Percentiles rank a stretch among this genome's conserved stretches.
These are phyloP conservation scores for Wickerhamiella musiphila DNA, from an alignment of 805 yeast species.

Conservation along the genomic window DNA sequence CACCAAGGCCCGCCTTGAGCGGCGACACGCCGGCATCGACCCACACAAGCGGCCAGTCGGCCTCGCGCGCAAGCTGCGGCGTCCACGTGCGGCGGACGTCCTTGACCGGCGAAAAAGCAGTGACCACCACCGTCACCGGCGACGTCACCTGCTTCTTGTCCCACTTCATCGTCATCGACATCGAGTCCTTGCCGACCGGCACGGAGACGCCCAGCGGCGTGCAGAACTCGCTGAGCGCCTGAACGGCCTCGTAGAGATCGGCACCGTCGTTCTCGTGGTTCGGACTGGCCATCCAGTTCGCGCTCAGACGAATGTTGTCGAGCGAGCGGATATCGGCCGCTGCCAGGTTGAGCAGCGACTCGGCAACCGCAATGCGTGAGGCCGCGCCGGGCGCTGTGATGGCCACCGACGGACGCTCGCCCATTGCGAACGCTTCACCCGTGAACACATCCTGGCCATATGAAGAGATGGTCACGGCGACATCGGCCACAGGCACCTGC, in stretches of 20 bases:
- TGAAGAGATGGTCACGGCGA: constrained; percentile 87
- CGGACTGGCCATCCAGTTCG: constrained; percentile 99
- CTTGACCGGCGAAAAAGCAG: constrained; percentile 79
- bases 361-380: constrained; percentile 92
- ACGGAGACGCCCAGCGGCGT: constrained; percentile 81
- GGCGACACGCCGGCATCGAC: constrained; percentile 33
- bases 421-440: constrained; percentile 98
- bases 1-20: constrained; percentile 50
- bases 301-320: constrained; percentile 68
- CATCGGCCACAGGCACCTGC: constrained; percentile 98
- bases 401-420: constrained; percentile 87
- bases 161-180: constrained; percentile 99
- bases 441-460: constrained; percentile 59
- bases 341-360: constrained; percentile 67
- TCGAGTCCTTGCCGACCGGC: constrained; percentile 97
- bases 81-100: constrained; percentile 91
- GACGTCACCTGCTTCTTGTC: constrained; percentile 67
- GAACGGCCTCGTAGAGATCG: constrained; percentile 88
- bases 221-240: constrained; percentile 91
- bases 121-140: constrained; percentile 80
- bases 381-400: constrained; percentile 77
- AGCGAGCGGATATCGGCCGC: constrained; percentile 78
- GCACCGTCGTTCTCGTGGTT: constrained; percentile 90
- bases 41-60: constrained; percentile 61
- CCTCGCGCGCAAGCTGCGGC: constrained; percentile 48